Percentiles rank a stretch among this genome's conserved stretches.
phyloP scores from a whole-genome alignment of 345 rosid species.

The Garcia nutans region DNA sequence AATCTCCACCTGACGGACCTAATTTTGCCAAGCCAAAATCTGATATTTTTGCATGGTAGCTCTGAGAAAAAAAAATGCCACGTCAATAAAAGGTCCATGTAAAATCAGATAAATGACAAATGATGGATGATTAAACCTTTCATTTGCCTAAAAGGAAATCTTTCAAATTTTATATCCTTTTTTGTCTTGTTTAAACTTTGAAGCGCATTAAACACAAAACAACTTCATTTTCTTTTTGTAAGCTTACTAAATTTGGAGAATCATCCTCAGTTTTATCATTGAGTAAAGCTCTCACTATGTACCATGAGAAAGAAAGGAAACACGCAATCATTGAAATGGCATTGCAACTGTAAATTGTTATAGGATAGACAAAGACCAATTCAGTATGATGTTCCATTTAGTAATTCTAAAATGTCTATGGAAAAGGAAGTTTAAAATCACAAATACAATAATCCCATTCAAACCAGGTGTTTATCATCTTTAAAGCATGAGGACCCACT shows the following conservation, averaged over 20 bases:
- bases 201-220: neutral
- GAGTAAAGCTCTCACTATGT: neutral
- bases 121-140: neutral
- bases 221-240: neutral
- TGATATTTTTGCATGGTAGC: conserved; percentile 55
- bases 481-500: neutral
- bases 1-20: conserved; percentile 56
- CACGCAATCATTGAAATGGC: neutral
- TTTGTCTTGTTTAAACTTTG: neutral
- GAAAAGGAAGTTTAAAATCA: neutral
- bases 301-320: neutral
- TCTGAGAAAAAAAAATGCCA: conserved; percentile 29
- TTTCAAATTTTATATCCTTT: neutral
- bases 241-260: neutral
- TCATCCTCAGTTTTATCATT: too few species aligned
- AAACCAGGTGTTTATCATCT: neutral
- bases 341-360: neutral
- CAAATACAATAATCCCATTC: neutral
- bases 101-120: neutral
- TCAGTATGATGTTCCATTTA: neutral
- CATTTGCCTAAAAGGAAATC: neutral
- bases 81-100: neutral
- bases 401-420: neutral
- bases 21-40: conserved; percentile 71
- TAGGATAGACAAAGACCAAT: too few species aligned